phyloP scores from a whole-genome alignment of 2,329 filamentous ascomycete species.

The Hortaea werneckii region DNA sequence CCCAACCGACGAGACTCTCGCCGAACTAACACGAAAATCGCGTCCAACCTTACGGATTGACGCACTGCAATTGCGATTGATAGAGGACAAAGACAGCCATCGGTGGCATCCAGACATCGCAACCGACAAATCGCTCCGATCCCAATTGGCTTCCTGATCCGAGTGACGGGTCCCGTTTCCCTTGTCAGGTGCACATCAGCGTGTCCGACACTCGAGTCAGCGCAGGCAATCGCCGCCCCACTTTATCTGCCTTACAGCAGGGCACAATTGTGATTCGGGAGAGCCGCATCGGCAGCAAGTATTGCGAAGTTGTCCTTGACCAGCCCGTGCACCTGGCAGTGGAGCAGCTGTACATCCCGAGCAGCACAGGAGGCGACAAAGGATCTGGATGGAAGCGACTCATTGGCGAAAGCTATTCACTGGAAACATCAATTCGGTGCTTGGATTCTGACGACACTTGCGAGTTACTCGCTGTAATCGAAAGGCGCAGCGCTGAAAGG shows the following conservation, averaged over 20 bases:
- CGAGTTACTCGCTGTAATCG: conserved; percentile 19
- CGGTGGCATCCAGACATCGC: background rate
- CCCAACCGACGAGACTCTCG: conserved; percentile 20
- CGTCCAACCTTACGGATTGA: conserved; percentile 14
- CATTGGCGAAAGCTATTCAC: conserved; percentile 12
- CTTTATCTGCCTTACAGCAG: conserved; percentile 6
- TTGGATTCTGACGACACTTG: conserved; percentile 19
- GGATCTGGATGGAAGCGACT: conserved; percentile 11
- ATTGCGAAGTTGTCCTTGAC: conserved; percentile 16
- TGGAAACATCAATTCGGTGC: conserved; percentile 22
- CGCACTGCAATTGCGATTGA: conserved; percentile 6
- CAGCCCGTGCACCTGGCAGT: conserved; percentile 15
- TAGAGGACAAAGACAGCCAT: background rate
- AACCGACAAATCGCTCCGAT: background rate
- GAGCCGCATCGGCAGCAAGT: background rate
- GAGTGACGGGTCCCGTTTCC: conserved; percentile 7
- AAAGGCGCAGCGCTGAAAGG: conserved; percentile 5
- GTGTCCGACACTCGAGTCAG: conserved; percentile 5
- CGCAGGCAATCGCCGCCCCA: conserved; percentile 1
- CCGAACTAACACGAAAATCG: conserved; percentile 13
- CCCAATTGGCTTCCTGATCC: conserved; percentile 16
- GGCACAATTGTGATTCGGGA: conserved; percentile 10
- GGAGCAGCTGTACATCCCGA: conserved; percentile 11
- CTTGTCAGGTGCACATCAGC: conserved; percentile 14
- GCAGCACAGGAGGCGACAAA: conserved; percentile 8